These are phyloP conservation scores for Hypomontagnella submonticulosa DNA, from an alignment of 495 filamentous ascomycete species.

Conservation along the genomic window DNA sequence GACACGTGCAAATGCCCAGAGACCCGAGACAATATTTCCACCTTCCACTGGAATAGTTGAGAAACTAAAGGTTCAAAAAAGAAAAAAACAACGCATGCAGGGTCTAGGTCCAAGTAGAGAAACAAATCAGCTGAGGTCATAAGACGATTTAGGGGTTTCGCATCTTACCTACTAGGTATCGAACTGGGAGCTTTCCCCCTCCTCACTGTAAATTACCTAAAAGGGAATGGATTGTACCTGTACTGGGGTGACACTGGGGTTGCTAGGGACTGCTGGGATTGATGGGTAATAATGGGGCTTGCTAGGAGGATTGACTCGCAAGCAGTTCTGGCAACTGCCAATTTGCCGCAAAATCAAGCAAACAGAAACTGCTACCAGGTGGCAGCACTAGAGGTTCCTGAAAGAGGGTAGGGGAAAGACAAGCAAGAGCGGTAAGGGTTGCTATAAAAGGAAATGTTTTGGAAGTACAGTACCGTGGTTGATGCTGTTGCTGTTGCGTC, in stretches of 20 bases:
- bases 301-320: background rate
- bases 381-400: slow-evolving; percentile 15
- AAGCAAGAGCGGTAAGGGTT: slow-evolving; percentile 33
- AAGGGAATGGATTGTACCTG: slow-evolving; percentile 13
- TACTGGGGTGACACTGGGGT: background rate
- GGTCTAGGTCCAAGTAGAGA: slow-evolving; percentile 34
- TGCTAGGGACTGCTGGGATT: background rate
- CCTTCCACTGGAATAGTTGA: slow-evolving; percentile 24
- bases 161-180: slow-evolving; percentile 24
- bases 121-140: slow-evolving; percentile 43
- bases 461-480: slow-evolving; percentile 38
- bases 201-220: slow-evolving; percentile 13
- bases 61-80: slow-evolving; percentile 26
- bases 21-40: slow-evolving; percentile 28
- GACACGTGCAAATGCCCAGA: slow-evolving; percentile 32
- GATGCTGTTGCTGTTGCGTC: slow-evolving; percentile 6
- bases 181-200: slow-evolving; percentile 3
- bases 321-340: background rate
- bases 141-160: slow-evolving; percentile 37
- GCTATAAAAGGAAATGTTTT: slow-evolving; percentile 38
- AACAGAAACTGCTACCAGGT: slow-evolving; percentile 13
- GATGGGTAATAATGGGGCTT: background rate
- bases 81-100: slow-evolving; percentile 45
- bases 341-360: background rate
- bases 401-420: slow-evolving; percentile 19